Evolutionary conservation across 176 grass and related monocot species (phyloP), one percentile per base, ranked within the genome.

Genomic region (Poa pratensis): DNA sequence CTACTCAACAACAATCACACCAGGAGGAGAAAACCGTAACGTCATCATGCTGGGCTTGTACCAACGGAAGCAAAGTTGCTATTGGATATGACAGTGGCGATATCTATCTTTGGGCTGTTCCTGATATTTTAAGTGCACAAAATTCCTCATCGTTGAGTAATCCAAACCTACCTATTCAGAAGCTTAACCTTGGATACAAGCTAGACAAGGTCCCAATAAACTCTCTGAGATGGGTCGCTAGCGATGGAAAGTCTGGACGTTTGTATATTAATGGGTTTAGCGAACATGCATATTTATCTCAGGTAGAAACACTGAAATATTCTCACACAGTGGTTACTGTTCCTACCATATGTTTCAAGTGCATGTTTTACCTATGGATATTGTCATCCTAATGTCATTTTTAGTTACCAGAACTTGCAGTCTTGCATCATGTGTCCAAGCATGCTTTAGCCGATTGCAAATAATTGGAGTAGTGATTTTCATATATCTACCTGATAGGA

Each of bases 181-280:
- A 88, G 84, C 89, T 99, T 78, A 94, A 99, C 83, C 93, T 96
- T 76, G 96, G 93, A 75, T 96, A 87, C 79, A 99, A 99, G 74
- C 77, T 96, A 87, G 93, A 92, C 68, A 99, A 90, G 88, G 54
- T 99, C 34, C 91, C 91, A 63, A 91, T 96, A 81, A 63, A 86
- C 57, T 89, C 86, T 81, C 91, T 99, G 85, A 87, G 79, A 77
- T 96, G 93, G 91, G 87, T 85, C 43, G 3, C 69, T 64, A 81
- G 59, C 52, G 96, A 92, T 79, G 88, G 78, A 82, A 99, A 84
- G 78, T 80, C 81, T 81, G 87, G 83, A 24, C 86, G 84, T 80
- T 78, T 99, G 68, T 99, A 99, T 87, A 82, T 94, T 85, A 99
- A 92, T 83, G 96, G 91, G 67, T 92, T 92, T 84, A 88, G 45